phyloP scores from a whole-genome alignment of 176 grass and related monocot genomes.

The Ananas comosus region DNA sequence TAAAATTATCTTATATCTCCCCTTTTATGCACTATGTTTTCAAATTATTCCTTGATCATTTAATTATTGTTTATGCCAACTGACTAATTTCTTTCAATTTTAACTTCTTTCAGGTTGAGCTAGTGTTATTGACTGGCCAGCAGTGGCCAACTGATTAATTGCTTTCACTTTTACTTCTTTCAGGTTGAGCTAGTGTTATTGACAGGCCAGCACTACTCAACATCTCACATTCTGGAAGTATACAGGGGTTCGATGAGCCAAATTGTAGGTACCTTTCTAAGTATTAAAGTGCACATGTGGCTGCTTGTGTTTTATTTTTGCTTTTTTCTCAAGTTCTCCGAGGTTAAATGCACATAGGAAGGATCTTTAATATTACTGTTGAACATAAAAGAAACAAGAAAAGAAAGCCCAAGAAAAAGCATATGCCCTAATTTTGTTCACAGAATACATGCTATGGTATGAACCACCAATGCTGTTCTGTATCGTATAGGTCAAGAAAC shows the following conservation, averaged over 20 bases:
- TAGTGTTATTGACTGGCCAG: slow-evolving; percentile 33
- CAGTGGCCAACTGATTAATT: slow-evolving; percentile 27
- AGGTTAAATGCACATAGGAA: not conserved
- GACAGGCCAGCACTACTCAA: slow-evolving; percentile 33
- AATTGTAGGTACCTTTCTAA: slow-evolving; percentile 48
- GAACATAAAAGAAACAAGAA: too few species aligned
- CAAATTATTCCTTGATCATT: not conserved
- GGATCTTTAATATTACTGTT: not conserved
- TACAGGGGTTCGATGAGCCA: slow-evolving; percentile 73
- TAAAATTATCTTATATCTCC: slow-evolving; percentile 3
- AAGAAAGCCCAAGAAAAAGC: too few species aligned
- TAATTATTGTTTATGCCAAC: not conserved
- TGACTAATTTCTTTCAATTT: not conserved
- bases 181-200: slow-evolving; percentile 59
- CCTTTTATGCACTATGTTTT: not conserved
- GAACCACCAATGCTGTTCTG: not conserved
- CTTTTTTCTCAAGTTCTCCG: not conserved
- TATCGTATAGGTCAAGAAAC: slow-evolving; percentile 67
- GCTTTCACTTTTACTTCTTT: slow-evolving; percentile 20
- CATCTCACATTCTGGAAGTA: slow-evolving; percentile 86
- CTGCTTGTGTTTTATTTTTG: slow-evolving; percentile 6
- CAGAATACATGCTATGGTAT: slow-evolving; percentile 4
- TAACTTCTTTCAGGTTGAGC: not conserved
- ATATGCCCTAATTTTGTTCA: not conserved
- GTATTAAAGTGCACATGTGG: not conserved